Base-by-base conservation (phyloP, 371 early-diverging fungal species). In the Homolaphlyctis polyrhiza region DNA sequence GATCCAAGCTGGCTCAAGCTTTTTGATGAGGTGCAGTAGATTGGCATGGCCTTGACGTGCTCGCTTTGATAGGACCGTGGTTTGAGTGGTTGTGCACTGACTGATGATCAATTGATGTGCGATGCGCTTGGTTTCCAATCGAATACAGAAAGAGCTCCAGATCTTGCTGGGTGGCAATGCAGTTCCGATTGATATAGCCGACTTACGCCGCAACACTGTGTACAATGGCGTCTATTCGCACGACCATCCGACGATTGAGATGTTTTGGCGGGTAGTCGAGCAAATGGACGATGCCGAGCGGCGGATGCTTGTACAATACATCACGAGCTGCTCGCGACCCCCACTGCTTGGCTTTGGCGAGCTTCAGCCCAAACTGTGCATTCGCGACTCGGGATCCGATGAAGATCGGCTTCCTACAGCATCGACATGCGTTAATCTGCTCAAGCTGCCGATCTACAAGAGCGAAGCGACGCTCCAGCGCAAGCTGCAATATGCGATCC, bases 281-380 rank as follows among this genome's bases (percentile, higher is more conserved):
- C 72, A 77, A 16, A 79, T 92, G 64, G 67, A 68, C 21, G 71
- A 77, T 16, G 84, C 80, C 34, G 80, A 93, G 64, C 82, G 86
- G 6, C 79, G 83, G 63, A 73, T 80, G 58, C 84, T 97, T 61
- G 72, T 95, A 60, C 90, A 91, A 71, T 97, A 95, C 77, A 87
- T 93, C 0, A 97, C 98, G 5, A 89, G 90, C 35, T 94, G 96
- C 67, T 86, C 91, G 35, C 79, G 95, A 48, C 95, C 96, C 11
- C 98, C 98, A 5, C 67, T 96, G 47, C 74, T 93, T 43, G 97
- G 97, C 0, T 97, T 97, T 69, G 79, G 78, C 30, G 92, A 91
- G 63, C 76, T 97, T 43, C 79, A 59, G 25, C 81, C 81, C 2
- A 57, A 48, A 28, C 70, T 81, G 51, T 71, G 70, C 68, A 86